These are phyloP conservation scores for Colletotrichum spaethianum DNA, from an alignment of 2,329 filamentous ascomycete species.

Conservation along the genomic window DNA sequence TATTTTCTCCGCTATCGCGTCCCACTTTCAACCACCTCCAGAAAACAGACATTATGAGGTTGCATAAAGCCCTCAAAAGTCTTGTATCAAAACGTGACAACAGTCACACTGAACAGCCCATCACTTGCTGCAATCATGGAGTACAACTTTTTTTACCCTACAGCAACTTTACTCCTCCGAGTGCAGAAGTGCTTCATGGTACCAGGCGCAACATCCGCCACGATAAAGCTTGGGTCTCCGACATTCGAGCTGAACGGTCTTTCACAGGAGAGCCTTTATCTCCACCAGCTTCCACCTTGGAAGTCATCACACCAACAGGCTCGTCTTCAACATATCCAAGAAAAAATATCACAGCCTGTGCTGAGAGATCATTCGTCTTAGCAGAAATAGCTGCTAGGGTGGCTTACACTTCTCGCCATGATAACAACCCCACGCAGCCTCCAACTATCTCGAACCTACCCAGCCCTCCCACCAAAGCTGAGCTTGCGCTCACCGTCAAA, in stretches of 20 bases:
- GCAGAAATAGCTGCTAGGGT: neutral
- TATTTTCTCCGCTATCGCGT: no score
- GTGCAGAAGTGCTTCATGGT: neutral
- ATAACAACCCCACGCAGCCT: no score
- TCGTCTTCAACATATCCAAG: accelerated
- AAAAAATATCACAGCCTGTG: no score
- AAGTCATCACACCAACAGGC: neutral
- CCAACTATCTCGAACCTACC: no score
- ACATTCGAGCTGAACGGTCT: neutral
- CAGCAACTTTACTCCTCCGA: neutral
- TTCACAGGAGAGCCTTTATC: no score
- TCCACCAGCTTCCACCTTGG: no score
- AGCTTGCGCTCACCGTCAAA: neutral
- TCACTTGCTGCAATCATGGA: neutral
- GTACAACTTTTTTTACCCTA: neutral
- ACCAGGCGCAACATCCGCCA: accelerated
- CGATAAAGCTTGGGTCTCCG: neutral
- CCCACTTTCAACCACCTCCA: no score
- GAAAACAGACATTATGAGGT: neutral
- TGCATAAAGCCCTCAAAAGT: neutral
- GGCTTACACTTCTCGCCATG: neutral
- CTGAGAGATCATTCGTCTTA: neutral
- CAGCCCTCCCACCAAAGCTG: no score
- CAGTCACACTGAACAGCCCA: no score
- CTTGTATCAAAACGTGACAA: neutral